Conservation (phyloP, 2,329 filamentous ascomycete genomes). For the Basipetospora sp. region DNA sequence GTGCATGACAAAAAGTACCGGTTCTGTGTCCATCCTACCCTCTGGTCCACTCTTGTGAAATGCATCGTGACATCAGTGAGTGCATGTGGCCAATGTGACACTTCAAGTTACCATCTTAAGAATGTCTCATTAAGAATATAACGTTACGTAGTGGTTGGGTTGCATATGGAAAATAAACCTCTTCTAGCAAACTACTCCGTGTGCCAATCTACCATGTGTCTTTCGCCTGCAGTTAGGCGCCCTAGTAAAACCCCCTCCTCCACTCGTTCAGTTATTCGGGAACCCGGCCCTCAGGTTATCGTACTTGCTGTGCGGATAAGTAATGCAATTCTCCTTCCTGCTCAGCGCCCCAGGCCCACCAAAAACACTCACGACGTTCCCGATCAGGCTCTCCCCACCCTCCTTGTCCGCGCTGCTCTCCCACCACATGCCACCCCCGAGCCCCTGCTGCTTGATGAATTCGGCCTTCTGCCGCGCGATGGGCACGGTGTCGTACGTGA, state of each 20-base stretch:
- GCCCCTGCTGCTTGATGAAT: slow-evolving; percentile 49
- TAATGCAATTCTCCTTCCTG: slow-evolving; percentile 41
- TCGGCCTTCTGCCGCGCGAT: slow-evolving; percentile 56
- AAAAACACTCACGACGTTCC: slow-evolving; percentile 43
- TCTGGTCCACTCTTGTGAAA: no score
- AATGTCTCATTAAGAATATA: no score
- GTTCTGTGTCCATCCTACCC: no score
- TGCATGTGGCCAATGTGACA: no score
- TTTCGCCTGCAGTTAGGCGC: slow-evolving; percentile 4
- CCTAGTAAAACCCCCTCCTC: background rate
- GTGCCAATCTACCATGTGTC: slow-evolving; percentile 7
- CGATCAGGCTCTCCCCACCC: slow-evolving; percentile 53
- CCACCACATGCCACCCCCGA: slow-evolving; percentile 97
- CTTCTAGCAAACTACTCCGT: background rate
- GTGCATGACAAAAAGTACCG: no score
- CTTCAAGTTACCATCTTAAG: no score
- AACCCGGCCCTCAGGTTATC: slow-evolving; percentile 52
- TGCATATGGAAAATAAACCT: no score
- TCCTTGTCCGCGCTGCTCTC: slow-evolving; percentile 67
- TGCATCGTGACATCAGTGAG: no score
- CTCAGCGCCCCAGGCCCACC: slow-evolving; percentile 39
- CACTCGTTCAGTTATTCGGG: slow-evolving; percentile 20
- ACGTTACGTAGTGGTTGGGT: no score
- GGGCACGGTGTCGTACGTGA: slow-evolving; percentile 62
- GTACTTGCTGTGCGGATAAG: slow-evolving; percentile 53